These are phyloP conservation scores for Pseudogymnoascus pannorum DNA, from an alignment of 2,329 filamentous ascomycete species.

Conservation along the genomic window DNA sequence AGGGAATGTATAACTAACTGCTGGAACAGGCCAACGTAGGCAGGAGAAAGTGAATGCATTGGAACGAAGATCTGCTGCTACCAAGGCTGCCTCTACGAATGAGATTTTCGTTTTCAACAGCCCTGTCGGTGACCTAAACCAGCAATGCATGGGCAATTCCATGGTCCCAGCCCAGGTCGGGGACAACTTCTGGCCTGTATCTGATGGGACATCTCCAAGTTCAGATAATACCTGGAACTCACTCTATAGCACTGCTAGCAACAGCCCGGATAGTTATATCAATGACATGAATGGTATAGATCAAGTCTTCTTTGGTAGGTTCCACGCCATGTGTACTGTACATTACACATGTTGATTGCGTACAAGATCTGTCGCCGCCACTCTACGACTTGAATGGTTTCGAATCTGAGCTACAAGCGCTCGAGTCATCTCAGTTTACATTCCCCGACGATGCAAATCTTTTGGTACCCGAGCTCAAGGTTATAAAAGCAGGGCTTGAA, in stretches of 20 bases:
- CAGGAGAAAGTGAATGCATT: conserved; percentile 13
- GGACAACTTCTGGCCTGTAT: conserved; percentile 6
- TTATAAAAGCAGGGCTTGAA: conserved; percentile 12
- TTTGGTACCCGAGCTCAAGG: not conserved
- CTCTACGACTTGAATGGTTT: not conserved
- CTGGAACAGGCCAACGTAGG: conserved; percentile 11
- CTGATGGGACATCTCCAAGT: conserved; percentile 10
- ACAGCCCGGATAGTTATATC: conserved; percentile 6
- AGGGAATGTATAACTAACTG: too few species aligned
- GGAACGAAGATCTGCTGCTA: conserved; percentile 9
- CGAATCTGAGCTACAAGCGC: conserved; percentile 14
- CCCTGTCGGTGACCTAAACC: not conserved
- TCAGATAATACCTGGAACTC: conserved; percentile 9
- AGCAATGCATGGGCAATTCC: not conserved
- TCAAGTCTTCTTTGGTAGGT: conserved; percentile 9
- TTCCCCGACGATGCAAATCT: conserved; percentile 10
- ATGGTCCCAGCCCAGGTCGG: not conserved
- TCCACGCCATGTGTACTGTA: not conserved
- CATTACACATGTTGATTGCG: not conserved
- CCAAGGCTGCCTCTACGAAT: not conserved
- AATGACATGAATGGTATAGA: conserved; percentile 1
- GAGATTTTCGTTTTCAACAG: conserved; percentile 6
- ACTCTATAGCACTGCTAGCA: not conserved
- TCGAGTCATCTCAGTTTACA: conserved; percentile 17
- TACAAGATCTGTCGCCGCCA: not conserved